Conservation (phyloP, 306 rosid genomes). For the Cercis canadensis region DNA sequence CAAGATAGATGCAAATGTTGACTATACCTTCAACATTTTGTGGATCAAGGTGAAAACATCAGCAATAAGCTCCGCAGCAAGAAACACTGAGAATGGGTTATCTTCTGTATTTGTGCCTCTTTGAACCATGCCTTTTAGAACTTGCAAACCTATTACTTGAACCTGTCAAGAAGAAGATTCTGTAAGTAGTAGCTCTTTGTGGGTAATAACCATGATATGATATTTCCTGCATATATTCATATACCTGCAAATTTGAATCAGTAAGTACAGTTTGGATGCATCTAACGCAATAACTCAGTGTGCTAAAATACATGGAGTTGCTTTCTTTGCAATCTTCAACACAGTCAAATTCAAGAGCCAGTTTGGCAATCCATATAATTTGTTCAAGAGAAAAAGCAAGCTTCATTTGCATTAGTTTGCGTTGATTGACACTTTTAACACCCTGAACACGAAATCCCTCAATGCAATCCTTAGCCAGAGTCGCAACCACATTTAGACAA, state of each 20-base stretch:
- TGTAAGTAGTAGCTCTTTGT: constrained; percentile 38
- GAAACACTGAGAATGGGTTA: constrained; percentile 58
- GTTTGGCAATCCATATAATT: constrained; percentile 65
- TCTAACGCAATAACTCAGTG: constrained; percentile 59
- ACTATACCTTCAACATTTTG: constrained; percentile 65
- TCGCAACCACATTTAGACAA: constrained; percentile 61
- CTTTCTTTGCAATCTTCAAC: constrained; percentile 49
- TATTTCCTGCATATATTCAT: constrained; percentile 31
- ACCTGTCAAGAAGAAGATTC: constrained; percentile 61
- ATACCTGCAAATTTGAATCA: constrained; percentile 80
- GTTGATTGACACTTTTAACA: constrained; percentile 51
- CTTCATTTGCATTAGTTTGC: constrained; percentile 64
- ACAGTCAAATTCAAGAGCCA: constrained; percentile 56
- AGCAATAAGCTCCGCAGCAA: constrained; percentile 72
- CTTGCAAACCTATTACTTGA: constrained; percentile 81
- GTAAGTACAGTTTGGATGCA: constrained; percentile 67
- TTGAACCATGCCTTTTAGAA: constrained; percentile 72
- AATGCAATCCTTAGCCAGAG: constrained; percentile 70
- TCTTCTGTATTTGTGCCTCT: constrained; percentile 62
- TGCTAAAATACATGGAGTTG: constrained; percentile 42
- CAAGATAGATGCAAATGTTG: constrained; percentile 26
- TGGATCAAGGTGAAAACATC: constrained; percentile 67
- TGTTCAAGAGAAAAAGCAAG: constrained; percentile 88
- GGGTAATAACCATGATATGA: constrained; percentile 30
- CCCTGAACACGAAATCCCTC: constrained; percentile 66